A percentile compares a stretch with the other conserved stretches of the same genome.
Conservation (phyloP, 371 early-diverging fungal species). For the Mucor irregularis region DNA sequence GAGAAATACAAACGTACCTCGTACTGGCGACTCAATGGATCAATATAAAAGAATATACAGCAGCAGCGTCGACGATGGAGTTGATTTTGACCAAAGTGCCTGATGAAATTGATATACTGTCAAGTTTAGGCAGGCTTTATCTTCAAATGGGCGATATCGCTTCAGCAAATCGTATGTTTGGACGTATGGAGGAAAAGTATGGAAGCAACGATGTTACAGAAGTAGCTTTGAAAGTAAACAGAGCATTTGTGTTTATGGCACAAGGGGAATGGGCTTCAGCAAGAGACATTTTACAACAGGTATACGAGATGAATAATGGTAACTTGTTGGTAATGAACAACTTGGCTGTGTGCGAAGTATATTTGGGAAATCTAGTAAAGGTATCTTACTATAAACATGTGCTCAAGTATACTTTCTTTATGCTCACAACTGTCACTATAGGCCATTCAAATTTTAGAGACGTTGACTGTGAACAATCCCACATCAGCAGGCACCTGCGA, state of each 20-base stretch:
- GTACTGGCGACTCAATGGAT: conserved; percentile 56
- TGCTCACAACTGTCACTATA: conserved; percentile 1
- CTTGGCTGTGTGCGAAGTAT: conserved; percentile 58
- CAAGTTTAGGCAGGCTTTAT: conserved; percentile 56
- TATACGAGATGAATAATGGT: conserved; percentile 48
- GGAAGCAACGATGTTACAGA: conserved; percentile 16
- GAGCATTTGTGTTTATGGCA: conserved; percentile 50
- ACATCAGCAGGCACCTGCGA: conserved; percentile 56
- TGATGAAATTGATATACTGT: conserved; percentile 48
- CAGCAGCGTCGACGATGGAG: conserved; percentile 45
- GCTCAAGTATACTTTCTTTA: background rate
- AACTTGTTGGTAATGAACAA: conserved; percentile 57
- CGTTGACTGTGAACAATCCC: conserved; percentile 33
- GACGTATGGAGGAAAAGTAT: conserved; percentile 33
- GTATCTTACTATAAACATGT: conserved; percentile 16
- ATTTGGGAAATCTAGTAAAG: conserved; percentile 53
- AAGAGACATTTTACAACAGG: conserved; percentile 42
- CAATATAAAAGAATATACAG: conserved; percentile 47
- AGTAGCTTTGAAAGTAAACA: conserved; percentile 49
- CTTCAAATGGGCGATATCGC: conserved; percentile 60
- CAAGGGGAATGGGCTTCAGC: conserved; percentile 59
- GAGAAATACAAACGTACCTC: conserved; percentile 55
- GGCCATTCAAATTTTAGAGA: conserved; percentile 35
- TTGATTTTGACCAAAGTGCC: conserved; percentile 15
- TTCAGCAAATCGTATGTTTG: conserved; percentile 44